phyloP scores from a whole-genome alignment of 257 asterid genomes.

The Linaria vulgaris region DNA sequence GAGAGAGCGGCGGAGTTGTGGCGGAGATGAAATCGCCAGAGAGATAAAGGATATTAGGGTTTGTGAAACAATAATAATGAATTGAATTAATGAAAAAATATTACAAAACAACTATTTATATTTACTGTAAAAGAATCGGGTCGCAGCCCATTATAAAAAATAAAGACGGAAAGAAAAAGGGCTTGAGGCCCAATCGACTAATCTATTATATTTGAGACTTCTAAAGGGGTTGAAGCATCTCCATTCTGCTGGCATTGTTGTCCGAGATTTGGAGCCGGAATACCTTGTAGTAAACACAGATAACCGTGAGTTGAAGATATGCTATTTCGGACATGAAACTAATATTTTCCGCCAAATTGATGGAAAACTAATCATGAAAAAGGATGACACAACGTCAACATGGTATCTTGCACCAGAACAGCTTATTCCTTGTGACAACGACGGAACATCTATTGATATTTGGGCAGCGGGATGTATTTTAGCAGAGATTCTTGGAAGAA shows the following conservation, averaged over 20 bases:
- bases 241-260: slow-evolving; percentile 44
- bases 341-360: too few relatives aligned
- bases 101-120: too few relatives aligned
- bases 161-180: too few relatives aligned
- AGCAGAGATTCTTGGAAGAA: slow-evolving; percentile 43
- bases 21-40: too few relatives aligned
- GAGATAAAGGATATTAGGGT: too few relatives aligned
- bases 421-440: slow-evolving; percentile 40
- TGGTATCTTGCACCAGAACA: slow-evolving; percentile 52
- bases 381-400: slow-evolving; percentile 39
- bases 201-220: too few relatives aligned
- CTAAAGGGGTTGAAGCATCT: slow-evolving; percentile 42
- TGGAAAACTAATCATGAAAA: slow-evolving; percentile 33
- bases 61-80: too few relatives aligned
- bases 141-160: too few relatives aligned
- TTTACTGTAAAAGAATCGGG: too few relatives aligned
- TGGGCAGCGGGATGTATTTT: slow-evolving; percentile 48
- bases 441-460: slow-evolving; percentile 40
- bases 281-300: slow-evolving; percentile 37
- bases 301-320: slow-evolving; percentile 35
- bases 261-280: slow-evolving; percentile 42
- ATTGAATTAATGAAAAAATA: too few relatives aligned
- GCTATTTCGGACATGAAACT: slow-evolving; percentile 41
- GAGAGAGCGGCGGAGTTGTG: too few relatives aligned
- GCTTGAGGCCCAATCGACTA: too few relatives aligned